Evolutionary conservation across 805 yeast genomes (phyloP), one percentile per base, ranked within the genome.

Genomic region (Clavispora vitiphila): DNA sequence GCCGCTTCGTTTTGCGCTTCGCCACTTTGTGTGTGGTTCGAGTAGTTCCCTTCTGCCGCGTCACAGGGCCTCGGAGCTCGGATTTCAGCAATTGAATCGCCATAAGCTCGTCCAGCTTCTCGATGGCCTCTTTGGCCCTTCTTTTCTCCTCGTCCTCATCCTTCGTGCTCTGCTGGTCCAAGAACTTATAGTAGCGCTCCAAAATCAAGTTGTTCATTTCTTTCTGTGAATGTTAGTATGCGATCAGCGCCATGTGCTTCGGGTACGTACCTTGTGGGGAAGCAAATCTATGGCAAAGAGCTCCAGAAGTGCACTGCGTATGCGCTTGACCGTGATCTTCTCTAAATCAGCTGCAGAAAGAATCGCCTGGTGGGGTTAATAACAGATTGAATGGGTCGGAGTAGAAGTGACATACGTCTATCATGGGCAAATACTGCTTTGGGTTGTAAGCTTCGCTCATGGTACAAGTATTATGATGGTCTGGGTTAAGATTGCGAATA

Each of bases 261-360:
- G 10, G 8, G 8, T 34, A 65, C 72, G 45, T 65, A 67, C 72
- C 51, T 74, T 68, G 43, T 74, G 64, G 0, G 67, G 64, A 16
- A 53, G 62, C 34, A 84, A 67, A 48, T 83, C 80, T 1, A 73
- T 67, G 4, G 73, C 76, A 53, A 80, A 84, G 24, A 86, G 65
- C 46, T 77, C 85, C 56, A 81, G 87, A n/a, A 86, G 54, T 0
- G 90, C 91, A 44, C 73, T 71, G 46, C 95, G 67, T 19, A 86
- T 77, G 56, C 77, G 75, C 58, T 83, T 83, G 6, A 84, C 88
- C 0, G 90, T 78, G 12, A 86, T 78, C 46, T 76, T 71, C 45
- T 81, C 82, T 24, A 84, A 69, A 52, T 86, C 83, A 1, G 90
- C 78, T 6, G 78, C 89, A 38, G 81, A 67, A 27, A 86, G 62